Percentiles rank a stretch among this genome's conserved stretches.
phyloP scores from a whole-genome alignment of 352 stramenopile genomes.

The Globisporangium cylindrosporum region DNA sequence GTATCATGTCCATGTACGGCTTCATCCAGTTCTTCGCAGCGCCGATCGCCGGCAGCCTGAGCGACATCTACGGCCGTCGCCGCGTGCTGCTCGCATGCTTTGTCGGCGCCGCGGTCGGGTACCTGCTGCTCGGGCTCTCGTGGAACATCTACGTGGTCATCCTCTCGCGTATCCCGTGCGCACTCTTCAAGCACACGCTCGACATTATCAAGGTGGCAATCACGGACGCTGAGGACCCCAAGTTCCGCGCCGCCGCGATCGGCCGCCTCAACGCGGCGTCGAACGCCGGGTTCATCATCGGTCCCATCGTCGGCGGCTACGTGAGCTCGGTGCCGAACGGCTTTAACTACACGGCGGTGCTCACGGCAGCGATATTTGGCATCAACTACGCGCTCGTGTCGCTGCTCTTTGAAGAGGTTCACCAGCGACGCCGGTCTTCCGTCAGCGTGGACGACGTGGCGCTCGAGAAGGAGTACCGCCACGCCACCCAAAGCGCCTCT shows the following conservation, averaged over 20 bases:
- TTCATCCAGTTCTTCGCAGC: conserved; percentile 84
- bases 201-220: conserved; percentile 75
- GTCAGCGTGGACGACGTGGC: not conserved
- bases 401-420: conserved; percentile 39
- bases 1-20: conserved; percentile 84
- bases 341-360: conserved; percentile 79
- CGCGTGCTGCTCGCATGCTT: conserved; percentile 63
- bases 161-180: conserved; percentile 65
- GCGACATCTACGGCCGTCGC: conserved; percentile 63
- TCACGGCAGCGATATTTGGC: conserved; percentile 62
- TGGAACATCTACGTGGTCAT: conserved; percentile 81
- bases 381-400: conserved; percentile 72
- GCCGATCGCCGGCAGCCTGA: conserved; percentile 67
- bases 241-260: conserved; percentile 42
- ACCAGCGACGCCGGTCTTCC: conserved; percentile 14
- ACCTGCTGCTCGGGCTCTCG: conserved; percentile 65
- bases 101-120: conserved; percentile 52
- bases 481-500: not conserved
- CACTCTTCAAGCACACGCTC: conserved; percentile 82
- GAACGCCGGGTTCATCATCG: conserved; percentile 77
- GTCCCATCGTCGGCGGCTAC: conserved; percentile 65
- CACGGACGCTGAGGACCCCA: conserved; percentile 48
- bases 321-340: conserved; percentile 63
- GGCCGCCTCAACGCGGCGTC: conserved; percentile 70
- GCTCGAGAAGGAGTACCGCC: conserved; percentile 3